Evolutionary conservation across 2,329 filamentous ascomycete species (phyloP), one percentile per base, ranked within the genome.

Genomic region (Stagonosporopsis rhizophila): DNA sequence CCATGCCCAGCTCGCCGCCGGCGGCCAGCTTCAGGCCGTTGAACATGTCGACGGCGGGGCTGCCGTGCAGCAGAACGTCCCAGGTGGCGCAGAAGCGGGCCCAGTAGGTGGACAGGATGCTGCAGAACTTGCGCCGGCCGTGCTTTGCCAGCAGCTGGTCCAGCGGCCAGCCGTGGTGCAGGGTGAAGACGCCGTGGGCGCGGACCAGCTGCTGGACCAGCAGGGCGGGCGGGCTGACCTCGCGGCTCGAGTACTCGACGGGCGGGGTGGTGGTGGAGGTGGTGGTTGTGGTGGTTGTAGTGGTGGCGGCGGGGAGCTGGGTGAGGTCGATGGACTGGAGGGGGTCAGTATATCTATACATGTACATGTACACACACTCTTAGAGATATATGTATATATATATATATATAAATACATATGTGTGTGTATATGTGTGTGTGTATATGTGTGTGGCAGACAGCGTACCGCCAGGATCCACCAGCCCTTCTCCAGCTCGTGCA

Each of bases 391-490:
- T n/a, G n/a, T n/a, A n/a, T n/a, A n/a, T n/a, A n/a, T n/a, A n/a
- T n/a, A n/a, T n/a, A n/a, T n/a, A n/a, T n/a, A n/a, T n/a, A n/a
- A n/a, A n/a, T n/a, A n/a, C n/a, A n/a, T n/a, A n/a, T n/a, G n/a
- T n/a, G n/a, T n/a, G n/a, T n/a, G n/a, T n/a, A n/a, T n/a, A n/a
- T n/a, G n/a, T n/a, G n/a, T n/a, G n/a, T n/a, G n/a, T n/a, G n/a
- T n/a, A n/a, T n/a, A n/a, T n/a, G n/a, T n/a, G n/a, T n/a, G n/a
- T n/a, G n/a, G n/a, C n/a, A n/a, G n/a, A n/a, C n/a, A 15, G 25
- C 90, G 71, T 81, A 96, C 92, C 59, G 92, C 93, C 58, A 98
- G 80, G 60, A 98, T 88, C 96, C 96, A 99, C 95, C 95, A 99
- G 27, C 90, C 90, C 15, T 85, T 81, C 75, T 99, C 94, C 62